Evolutionary conservation across 106 monocot species (phyloP).

Genomic region (Acorus calamus): DNA sequence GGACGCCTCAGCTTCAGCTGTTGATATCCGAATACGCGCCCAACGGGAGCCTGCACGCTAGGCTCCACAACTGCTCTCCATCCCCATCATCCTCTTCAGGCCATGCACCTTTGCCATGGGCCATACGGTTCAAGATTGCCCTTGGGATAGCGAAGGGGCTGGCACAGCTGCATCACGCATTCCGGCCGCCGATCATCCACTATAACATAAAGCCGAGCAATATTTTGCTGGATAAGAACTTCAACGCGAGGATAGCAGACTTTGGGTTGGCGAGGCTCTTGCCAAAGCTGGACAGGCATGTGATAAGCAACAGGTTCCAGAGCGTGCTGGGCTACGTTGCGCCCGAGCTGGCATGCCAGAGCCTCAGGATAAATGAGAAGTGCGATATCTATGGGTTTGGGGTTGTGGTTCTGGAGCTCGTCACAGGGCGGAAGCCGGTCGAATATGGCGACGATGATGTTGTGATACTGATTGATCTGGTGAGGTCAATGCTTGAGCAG

Average conservation of each 20-base stretch:
- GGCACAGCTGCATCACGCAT: slow-evolving; percentile 67
- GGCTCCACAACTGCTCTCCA: slow-evolving; percentile 29
- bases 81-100: neutral
- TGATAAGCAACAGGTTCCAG: slow-evolving; percentile 37
- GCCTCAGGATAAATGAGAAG: slow-evolving; percentile 68
- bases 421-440: slow-evolving; percentile 68
- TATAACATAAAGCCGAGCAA: slow-evolving; percentile 83
- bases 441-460: slow-evolving; percentile 76
- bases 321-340: slow-evolving; percentile 63
- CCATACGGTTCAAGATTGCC: slow-evolving; percentile 57
- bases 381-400: slow-evolving; percentile 86
- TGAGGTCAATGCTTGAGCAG: slow-evolving; percentile 45
- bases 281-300: slow-evolving; percentile 39
- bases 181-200: slow-evolving; percentile 76
- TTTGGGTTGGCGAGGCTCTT: slow-evolving; percentile 71
- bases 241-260: slow-evolving; percentile 49
- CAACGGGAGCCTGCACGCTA: slow-evolving; percentile 41
- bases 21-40: slow-evolving; percentile 64
- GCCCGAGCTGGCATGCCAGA: slow-evolving; percentile 74
- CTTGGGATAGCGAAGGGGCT: slow-evolving; percentile 60
- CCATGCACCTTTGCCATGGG: slow-evolving; percentile 39
- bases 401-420: slow-evolving; percentile 70
- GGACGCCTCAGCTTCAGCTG: slow-evolving; percentile 86
- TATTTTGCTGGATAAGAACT: slow-evolving; percentile 49
- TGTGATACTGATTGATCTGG: slow-evolving; percentile 58